Base-by-base conservation (phyloP, 805 yeast species). In the Tetrapisispora phaffii region DNA sequence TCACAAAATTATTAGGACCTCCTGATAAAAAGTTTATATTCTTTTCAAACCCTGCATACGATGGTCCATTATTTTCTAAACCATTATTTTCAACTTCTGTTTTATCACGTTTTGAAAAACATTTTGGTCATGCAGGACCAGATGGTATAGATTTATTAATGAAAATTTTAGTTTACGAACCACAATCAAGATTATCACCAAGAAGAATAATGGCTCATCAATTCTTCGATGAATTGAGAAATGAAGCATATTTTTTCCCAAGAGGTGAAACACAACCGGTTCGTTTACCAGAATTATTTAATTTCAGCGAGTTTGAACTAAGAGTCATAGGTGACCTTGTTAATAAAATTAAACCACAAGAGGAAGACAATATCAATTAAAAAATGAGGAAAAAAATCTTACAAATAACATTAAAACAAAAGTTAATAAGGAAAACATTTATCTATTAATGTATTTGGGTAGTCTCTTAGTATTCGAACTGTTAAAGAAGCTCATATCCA, bases 1-100 rank as follows among this genome's bases (percentile, higher is more conserved):
- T 93, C 49, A 81, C 95, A 33, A 88, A 90, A 64, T 68, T 88
- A 38, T 71, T 90, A 55, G 98, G 98, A 1, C 90, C 94, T 3
- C 97, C 97, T 5, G 80, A 74, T 47, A 74, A 72, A 52, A 73
- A 79, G 44, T 84, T 84, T 56, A 76, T 84, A 50, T 80, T 76
- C 65, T 80, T 80, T 55, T 79, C 83, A 36, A 84, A 84, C 56
- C 85, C 90, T 13, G 74, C 76, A 47, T 84, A 83, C 60, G 74
- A 79, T 55, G 94, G 94, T 2, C 84, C 85, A 44, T 71, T 80
- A 68, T 84, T 74, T 60, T 75, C 84, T 23, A 76, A 75, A 44
- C 81, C 84, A 56, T 63, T 82, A 52, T 77, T 77, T 54, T 68
- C 73, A 39, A 79, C 83, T 37, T 59, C 74, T 17, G 64, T 75